Percentiles rank a stretch among this genome's conserved stretches.
phyloP scores from a whole-genome alignment of 768 basidiomycete genomes.

The Mycena chlorophos region DNA sequence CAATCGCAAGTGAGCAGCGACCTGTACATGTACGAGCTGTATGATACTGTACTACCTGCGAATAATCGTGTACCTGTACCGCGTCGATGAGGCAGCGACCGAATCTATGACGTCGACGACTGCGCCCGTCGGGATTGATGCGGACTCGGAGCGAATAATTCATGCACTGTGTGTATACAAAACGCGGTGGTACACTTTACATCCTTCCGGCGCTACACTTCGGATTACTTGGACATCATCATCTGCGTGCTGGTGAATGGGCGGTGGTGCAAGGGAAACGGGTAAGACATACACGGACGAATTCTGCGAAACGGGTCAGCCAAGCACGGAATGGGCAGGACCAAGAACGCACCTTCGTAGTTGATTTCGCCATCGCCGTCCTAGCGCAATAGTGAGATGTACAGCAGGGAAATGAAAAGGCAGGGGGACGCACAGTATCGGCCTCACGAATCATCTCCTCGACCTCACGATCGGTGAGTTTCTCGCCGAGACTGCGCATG shows the following conservation, averaged over 20 bases:
- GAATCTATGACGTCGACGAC: neutral
- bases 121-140: too few relatives aligned
- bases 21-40: neutral
- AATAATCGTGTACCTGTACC: neutral
- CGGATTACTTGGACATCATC: constrained; percentile 67
- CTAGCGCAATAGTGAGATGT: constrained; percentile 47
- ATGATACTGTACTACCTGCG: neutral
- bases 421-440: constrained; percentile 41
- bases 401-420: constrained; percentile 30
- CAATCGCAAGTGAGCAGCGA: constrained; percentile 28
- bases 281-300: constrained; percentile 58
- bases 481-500: constrained; percentile 91
- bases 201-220: neutral
- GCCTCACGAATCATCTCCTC: constrained; percentile 93
- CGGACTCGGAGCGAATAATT: neutral
- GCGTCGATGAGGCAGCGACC: neutral
- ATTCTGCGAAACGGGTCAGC: constrained; percentile 48
- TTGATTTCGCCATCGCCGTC: constrained; percentile 87
- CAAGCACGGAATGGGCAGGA: constrained; percentile 6
- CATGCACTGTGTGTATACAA: constrained; percentile 10
- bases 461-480: constrained; percentile 74
- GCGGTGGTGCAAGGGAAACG: constrained; percentile 10
- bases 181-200: constrained; percentile 10
- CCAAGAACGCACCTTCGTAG: constrained; percentile 56
- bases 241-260: constrained; percentile 44